A percentile compares a stretch with the other conserved stretches of the same genome.
Evolutionary conservation across 1,139 yeast genomes (phyloP).

Genomic region (Sugiyamaella castrensis): DNA sequence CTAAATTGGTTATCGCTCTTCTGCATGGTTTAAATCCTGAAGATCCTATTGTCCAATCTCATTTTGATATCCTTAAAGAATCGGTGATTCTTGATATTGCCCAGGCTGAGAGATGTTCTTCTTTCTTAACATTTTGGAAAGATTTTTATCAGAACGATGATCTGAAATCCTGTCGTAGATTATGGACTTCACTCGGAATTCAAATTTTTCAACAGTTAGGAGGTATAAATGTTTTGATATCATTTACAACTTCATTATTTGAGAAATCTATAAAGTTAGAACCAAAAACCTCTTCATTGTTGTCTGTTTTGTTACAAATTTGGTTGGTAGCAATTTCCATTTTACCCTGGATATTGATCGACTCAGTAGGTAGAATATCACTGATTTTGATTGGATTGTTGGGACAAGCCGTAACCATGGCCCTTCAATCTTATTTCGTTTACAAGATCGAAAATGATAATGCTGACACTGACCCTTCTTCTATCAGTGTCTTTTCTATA

Average conservation of each 20-base stretch:
- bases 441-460: constrained; percentile 20
- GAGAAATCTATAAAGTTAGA: constrained; percentile 46
- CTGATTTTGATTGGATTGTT: constrained; percentile 42
- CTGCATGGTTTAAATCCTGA: constrained; percentile 18
- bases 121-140: constrained; percentile 14
- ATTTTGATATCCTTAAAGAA: constrained; percentile 27
- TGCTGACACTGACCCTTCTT: constrained; percentile 36
- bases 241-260: constrained; percentile 43
- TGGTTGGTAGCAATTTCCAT: constrained; percentile 26
- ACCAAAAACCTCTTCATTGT: constrained; percentile 50
- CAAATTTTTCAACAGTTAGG: constrained; percentile 49
- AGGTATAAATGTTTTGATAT: constrained; percentile 61
- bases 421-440: constrained; percentile 14
- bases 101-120: constrained; percentile 36
- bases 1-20: constrained; percentile 36
- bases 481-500: constrained; percentile 1
- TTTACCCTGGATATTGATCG: constrained; percentile 44
- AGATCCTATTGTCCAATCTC: constrained; percentile 6
- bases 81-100: constrained; percentile 15
- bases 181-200: constrained; percentile 17
- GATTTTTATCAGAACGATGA: constrained; percentile 16
- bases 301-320: constrained; percentile 58
- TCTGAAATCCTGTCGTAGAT: constrained; percentile 14
- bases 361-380: constrained; percentile 50
- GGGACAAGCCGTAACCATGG: constrained; percentile 37